A percentile compares a stretch with the other conserved stretches of the same genome.
phyloP scores from a whole-genome alignment of 345 rosid species.

The Citrus inodora region DNA sequence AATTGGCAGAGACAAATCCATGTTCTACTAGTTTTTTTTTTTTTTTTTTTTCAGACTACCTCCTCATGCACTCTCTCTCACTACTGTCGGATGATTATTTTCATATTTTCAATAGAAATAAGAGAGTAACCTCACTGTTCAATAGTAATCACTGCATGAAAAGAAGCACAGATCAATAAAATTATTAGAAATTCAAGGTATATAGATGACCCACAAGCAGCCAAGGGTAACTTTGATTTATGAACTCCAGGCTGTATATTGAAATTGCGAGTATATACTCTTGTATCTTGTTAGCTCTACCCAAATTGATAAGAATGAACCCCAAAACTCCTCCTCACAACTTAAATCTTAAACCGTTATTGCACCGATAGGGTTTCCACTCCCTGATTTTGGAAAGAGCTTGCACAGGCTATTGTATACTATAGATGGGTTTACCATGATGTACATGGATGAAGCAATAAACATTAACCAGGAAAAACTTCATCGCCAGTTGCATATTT shows the following conservation, averaged over 20 bases:
- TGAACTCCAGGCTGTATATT: neutral
- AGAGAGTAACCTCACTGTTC: neutral
- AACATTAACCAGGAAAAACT: slow-evolving; percentile 57
- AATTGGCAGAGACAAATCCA: neutral
- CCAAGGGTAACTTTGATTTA: neutral
- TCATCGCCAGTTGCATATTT: slow-evolving; percentile 75
- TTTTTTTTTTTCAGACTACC: neutral
- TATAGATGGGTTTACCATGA: neutral
- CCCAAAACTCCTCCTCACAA: no score
- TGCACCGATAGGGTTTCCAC: neutral
- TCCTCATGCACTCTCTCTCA: neutral
- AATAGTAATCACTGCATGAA: neutral
- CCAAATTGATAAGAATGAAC: neutral
- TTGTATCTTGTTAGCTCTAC: neutral
- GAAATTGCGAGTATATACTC: no score
- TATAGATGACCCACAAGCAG: neutral
- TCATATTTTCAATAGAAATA: neutral
- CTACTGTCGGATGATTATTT: neutral
- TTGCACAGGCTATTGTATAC: neutral
- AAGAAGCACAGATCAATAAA: neutral
- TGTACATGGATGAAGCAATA: slow-evolving; percentile 1
- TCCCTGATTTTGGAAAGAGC: neutral
- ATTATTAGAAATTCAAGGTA: neutral
- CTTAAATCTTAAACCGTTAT: neutral
- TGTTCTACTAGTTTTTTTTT: neutral